phyloP scores from a whole-genome alignment of 208 protist species.

The Blechomonas ayalai region DNA sequence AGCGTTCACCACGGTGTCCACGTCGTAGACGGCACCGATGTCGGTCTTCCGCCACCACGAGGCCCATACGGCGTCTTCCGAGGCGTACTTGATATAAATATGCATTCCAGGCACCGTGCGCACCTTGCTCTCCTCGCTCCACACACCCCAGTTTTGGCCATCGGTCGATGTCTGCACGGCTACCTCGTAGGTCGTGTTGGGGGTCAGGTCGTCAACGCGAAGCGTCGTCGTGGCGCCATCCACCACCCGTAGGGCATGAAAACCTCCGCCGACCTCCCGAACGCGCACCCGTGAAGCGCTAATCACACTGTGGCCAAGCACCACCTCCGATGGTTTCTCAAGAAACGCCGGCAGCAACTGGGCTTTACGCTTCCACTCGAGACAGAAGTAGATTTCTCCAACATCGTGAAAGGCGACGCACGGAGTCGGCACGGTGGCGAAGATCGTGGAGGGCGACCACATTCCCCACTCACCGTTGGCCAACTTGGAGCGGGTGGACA shows the following conservation, averaged over 20 bases:
- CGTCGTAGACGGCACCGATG: constrained; percentile 29
- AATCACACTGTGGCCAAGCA: constrained; percentile 63
- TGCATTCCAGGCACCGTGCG: constrained; percentile 82
- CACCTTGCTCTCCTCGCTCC: constrained; percentile 82
- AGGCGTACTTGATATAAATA: constrained; percentile 77
- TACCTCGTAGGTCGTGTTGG: constrained; percentile 82
- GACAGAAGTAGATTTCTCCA: constrained; percentile 74
- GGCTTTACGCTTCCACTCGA: constrained; percentile 71
- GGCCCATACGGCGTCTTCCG: constrained; percentile 86
- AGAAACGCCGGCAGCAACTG: constrained; percentile 64
- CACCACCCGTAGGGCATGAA: constrained; percentile 54
- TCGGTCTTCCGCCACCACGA: constrained; percentile 75
- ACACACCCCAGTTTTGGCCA: constrained; percentile 87
- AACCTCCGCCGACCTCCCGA: constrained; percentile 57
- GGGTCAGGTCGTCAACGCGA: constrained; percentile 52
- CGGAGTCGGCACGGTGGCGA: constrained; percentile 80
- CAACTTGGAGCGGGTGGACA: constrained; percentile 83
- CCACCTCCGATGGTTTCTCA: constrained; percentile 30
- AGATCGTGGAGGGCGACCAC: constrained; percentile 75
- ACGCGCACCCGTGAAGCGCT: constrained; percentile 78
- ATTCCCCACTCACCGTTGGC: constrained; percentile 85
- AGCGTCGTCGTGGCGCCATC: constrained; percentile 58
- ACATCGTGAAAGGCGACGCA: constrained; percentile 72
- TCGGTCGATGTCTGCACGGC: constrained; percentile 89
- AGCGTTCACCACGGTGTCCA: constrained; percentile 73